These are phyloP conservation scores for Crataegus laevigata DNA, from an alignment of 306 rosid species.

Conservation along the genomic window DNA sequence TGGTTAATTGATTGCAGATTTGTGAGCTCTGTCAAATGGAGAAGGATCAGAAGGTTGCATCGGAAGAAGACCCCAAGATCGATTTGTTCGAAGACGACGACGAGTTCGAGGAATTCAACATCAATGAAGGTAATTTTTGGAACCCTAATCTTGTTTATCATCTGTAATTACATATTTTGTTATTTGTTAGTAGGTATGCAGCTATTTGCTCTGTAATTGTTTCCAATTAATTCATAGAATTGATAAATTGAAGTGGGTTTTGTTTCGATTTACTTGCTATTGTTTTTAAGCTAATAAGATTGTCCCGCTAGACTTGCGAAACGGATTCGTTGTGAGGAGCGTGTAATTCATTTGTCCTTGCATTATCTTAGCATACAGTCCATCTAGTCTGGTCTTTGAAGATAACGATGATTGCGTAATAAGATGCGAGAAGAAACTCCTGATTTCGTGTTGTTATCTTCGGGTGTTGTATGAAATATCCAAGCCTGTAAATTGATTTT, in stretches of 20 bases:
- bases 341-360: neutral
- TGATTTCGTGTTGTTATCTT: neutral
- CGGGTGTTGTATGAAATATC: neutral
- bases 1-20: neutral
- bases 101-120: conserved; percentile 37
- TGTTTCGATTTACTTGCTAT: neutral
- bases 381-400: neutral
- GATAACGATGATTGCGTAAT: neutral
- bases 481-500: neutral
- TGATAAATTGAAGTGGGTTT: neutral
- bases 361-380: neutral
- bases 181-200: neutral
- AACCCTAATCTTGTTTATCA: neutral
- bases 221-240: neutral
- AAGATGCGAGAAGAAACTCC: neutral
- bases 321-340: neutral
- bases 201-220: neutral
- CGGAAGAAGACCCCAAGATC: conserved; percentile 34
- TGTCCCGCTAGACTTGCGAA: neutral
- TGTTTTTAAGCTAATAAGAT: no score
- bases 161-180: neutral
- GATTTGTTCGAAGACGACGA: conserved; percentile 41
- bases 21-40: conserved; percentile 15
- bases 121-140: conserved; percentile 18
- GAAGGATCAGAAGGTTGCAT: conserved; percentile 23